phyloP scores from a whole-genome alignment of 768 basidiomycete species.

The Suillus spraguei region DNA sequence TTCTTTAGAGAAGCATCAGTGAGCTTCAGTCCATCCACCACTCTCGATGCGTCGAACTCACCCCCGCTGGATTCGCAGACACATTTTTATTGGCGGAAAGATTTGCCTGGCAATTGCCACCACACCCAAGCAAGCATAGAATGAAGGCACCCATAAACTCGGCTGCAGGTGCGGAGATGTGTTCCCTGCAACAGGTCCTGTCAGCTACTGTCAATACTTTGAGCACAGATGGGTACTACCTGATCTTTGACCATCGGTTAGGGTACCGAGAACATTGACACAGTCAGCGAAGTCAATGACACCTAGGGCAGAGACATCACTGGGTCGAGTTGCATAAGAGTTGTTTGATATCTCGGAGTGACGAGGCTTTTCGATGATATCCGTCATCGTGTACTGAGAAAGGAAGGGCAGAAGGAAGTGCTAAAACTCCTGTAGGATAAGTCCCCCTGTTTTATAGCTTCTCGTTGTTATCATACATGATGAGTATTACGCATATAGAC shows the following conservation, averaged over 20 bases:
- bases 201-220: neutral
- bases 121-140: constrained; percentile 54
- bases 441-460: constrained; percentile 25
- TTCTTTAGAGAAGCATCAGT: constrained; percentile 31
- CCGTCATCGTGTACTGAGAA: constrained; percentile 23
- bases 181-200: constrained; percentile 29
- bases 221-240: constrained; percentile 37
- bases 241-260: constrained; percentile 50
- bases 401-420: neutral
- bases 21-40: neutral
- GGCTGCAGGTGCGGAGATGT: constrained; percentile 52
- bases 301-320: constrained; percentile 10
- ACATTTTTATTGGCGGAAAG: constrained; percentile 45
- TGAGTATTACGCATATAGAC: constrained; percentile 7
- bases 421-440: neutral
- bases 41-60: constrained; percentile 29
- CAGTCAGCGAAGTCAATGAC: constrained; percentile 27
- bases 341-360: constrained; percentile 24
- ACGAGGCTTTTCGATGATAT: constrained; percentile 22
- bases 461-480: neutral
- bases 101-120: constrained; percentile 55
- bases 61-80: constrained; percentile 47
- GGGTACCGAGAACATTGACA: constrained; percentile 41
- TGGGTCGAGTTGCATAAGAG: constrained; percentile 10
- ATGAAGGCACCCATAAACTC: constrained; percentile 57